Conservation (phyloP, 768 basidiomycete genomes). For the Tulasnella sp. region DNA sequence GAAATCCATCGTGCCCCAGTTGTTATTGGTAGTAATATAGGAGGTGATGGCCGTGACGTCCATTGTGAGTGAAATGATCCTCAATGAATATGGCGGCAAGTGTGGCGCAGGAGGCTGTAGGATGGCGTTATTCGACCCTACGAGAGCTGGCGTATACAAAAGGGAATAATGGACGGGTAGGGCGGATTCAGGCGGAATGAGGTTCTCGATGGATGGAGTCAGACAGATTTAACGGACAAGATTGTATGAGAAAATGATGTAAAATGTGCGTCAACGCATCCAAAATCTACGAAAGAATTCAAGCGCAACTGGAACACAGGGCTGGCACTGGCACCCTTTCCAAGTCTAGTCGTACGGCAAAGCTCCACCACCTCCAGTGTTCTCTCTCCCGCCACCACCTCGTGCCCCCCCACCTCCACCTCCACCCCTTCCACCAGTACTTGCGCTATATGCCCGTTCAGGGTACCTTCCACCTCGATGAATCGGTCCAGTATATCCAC, state of each 20-base stretch:
- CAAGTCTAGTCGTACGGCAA: slow-evolving; percentile 10
- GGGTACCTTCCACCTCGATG: slow-evolving; percentile 20
- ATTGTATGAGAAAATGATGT: no score
- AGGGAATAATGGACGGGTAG: no score
- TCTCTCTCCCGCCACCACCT: neutral
- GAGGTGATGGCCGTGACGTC: neutral
- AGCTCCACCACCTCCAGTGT: slow-evolving; percentile 7
- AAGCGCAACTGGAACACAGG: neutral
- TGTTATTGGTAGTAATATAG: neutral
- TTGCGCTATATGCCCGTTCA: slow-evolving; percentile 11
- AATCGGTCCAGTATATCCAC: slow-evolving; percentile 17
- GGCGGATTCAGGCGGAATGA: no score
- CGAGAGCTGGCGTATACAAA: no score
- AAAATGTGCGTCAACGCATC: neutral
- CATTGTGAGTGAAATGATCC: neutral
- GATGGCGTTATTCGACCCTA: no score
- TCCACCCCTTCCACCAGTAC: neutral
- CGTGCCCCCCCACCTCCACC: neutral
- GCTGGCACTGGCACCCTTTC: neutral
- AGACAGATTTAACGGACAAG: no score
- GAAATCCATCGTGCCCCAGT: neutral
- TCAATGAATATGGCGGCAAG: no score
- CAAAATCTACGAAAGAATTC: neutral
- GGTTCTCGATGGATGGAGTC: no score
- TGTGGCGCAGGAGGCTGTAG: no score